phyloP scores from a whole-genome alignment of 345 rosid genomes.

The Sapria himalayana region DNA sequence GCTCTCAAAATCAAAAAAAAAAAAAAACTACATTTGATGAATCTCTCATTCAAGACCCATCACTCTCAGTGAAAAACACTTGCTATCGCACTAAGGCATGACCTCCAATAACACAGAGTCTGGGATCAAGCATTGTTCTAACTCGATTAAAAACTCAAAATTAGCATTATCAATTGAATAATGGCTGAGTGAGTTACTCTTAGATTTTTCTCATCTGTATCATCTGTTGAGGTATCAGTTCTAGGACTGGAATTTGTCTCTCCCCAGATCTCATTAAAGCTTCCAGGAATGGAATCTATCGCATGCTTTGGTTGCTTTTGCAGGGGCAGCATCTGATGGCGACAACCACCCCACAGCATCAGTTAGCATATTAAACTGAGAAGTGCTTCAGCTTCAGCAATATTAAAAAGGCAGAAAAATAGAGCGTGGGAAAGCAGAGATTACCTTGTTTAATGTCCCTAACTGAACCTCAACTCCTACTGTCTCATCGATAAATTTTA shows the following conservation, averaged over 20 bases:
- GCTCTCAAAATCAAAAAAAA: no score
- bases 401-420: conserved; percentile 1
- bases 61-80: no score
- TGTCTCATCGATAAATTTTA: conserved; percentile 25
- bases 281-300: conserved; percentile 24
- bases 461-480: conserved; percentile 23
- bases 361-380: conserved; percentile 13
- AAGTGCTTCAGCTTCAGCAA: conserved; percentile 5
- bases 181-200: no score
- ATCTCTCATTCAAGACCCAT: no score
- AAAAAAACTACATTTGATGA: no score
- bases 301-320: conserved; percentile 20
- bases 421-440: conserved; percentile 1
- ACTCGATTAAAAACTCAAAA: no score
- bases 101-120: no score
- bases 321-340: conserved; percentile 12
- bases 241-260: conserved; percentile 73
- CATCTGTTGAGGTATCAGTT: conserved; percentile 74
- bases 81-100: no score
- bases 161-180: no score
- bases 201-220: conserved; percentile 62
- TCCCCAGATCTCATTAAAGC: conserved; percentile 33
- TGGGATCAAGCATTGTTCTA: no score
- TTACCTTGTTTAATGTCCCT: conserved; percentile 30
- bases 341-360: conserved; percentile 15